These are phyloP conservation scores for Pythium brachiatum DNA, from an alignment of 352 stramenopile genomes.

Conservation along the genomic window DNA sequence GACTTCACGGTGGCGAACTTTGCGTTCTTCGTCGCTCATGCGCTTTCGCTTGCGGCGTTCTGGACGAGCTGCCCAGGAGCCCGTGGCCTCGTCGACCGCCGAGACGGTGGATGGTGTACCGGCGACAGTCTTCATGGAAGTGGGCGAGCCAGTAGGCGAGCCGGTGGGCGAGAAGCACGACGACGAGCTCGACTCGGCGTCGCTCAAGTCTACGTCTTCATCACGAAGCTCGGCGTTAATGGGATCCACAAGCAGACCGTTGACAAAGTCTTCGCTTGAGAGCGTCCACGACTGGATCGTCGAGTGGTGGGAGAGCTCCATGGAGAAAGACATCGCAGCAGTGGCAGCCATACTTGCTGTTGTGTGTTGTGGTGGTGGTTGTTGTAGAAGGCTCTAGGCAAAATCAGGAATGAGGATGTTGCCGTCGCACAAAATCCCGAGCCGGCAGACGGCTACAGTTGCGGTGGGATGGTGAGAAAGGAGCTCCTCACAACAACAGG, in stretches of 20 bases:
- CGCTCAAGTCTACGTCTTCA: conserved; percentile 15
- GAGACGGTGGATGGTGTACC: not conserved
- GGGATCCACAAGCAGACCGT: not conserved
- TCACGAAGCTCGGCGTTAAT: conserved; percentile 16
- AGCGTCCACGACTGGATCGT: conserved; percentile 1
- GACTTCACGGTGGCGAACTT: conserved; percentile 24
- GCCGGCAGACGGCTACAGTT: not conserved
- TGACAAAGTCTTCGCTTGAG: not conserved
- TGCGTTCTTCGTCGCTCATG: conserved; percentile 23
- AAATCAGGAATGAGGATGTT: conserved; percentile 10
- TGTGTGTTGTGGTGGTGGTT: conserved; percentile 3
- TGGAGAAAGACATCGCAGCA: conserved; percentile 4
- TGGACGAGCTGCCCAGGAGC: not conserved
- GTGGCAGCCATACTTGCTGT: conserved; percentile 3
- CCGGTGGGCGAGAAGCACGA: conserved; percentile 1
- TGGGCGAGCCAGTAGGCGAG: not conserved
- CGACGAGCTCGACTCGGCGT: conserved; percentile 5
- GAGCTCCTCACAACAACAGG: not conserved
- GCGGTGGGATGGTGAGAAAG: not conserved
- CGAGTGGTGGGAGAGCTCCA: conserved; percentile 1
- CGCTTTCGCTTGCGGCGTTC: conserved; percentile 21
- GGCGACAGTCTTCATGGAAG: not conserved
- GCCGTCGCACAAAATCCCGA: not conserved
- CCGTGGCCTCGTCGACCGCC: not conserved
- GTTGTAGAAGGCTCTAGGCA: not conserved